These are phyloP conservation scores for Cyclospora cayetanensis DNA, from an alignment of 169 alveolate species.

Conservation along the genomic window DNA sequence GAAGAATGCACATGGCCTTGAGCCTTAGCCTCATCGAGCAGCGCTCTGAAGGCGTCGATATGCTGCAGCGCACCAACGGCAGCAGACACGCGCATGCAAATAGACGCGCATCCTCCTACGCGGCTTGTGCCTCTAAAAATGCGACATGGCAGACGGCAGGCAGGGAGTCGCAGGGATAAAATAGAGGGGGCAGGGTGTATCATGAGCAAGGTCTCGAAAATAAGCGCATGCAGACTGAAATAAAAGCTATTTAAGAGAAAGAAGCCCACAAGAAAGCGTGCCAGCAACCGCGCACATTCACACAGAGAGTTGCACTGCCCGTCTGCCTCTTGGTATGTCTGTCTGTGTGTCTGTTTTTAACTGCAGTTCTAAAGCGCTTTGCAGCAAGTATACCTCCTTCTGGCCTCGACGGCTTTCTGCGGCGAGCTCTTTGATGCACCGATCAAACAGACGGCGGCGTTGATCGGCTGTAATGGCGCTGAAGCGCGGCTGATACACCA, in stretches of 20 bases:
- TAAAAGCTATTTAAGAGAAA: neutral
- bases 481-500: conserved; percentile 63
- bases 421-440: conserved; percentile 52
- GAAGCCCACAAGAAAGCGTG: neutral
- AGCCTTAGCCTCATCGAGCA: conserved; percentile 24
- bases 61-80: conserved; percentile 17
- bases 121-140: no score
- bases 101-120: no score
- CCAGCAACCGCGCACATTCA: no score
- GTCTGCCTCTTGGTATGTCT: no score
- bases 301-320: no score
- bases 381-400: conserved; percentile 52
- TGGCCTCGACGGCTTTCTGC: conserved; percentile 40
- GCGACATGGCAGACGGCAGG: no score
- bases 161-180: no score
- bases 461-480: conserved; percentile 64
- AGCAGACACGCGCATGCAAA: neutral
- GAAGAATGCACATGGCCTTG: conserved; percentile 58
- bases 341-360: no score
- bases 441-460: conserved; percentile 54
- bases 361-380: no score
- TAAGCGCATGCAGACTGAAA: neutral
- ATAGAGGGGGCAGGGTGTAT: no score
- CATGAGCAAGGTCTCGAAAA: no score
- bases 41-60: conserved; percentile 46